Percentiles rank a stretch among this genome's conserved stretches.
phyloP scores from a whole-genome alignment of 306 rosid species.

The Dalbergia cochinchinensis region DNA sequence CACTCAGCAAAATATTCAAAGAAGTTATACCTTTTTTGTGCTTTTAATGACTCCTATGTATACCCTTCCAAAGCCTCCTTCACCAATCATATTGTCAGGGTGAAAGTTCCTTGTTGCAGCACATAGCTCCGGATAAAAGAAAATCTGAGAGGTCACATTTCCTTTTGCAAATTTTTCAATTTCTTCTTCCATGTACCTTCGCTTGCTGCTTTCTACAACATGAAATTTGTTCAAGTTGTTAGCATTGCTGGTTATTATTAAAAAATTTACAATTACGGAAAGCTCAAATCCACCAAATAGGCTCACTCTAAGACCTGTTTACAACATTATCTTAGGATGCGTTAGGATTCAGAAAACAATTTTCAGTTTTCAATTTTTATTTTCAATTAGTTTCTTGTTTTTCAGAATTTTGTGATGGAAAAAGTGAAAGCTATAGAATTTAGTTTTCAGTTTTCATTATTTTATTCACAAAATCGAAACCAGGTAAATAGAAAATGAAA shows the following conservation, averaged over 20 bases:
- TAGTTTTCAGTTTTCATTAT: no score
- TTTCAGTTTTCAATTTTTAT: no score
- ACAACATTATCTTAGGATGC: no score
- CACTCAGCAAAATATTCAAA: constrained; percentile 19
- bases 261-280: not conserved
- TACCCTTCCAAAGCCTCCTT: constrained; percentile 95
- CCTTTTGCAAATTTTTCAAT: constrained; percentile 71
- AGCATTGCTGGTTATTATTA: not conserved
- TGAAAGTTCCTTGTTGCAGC: constrained; percentile 80
- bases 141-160: constrained; percentile 67
- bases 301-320: no score
- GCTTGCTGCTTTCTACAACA: constrained; percentile 38
- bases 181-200: constrained; percentile 57
- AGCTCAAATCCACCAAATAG: no score
- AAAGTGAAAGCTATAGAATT: no score
- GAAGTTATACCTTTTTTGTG: constrained; percentile 62
- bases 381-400: no score
- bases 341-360: no score
- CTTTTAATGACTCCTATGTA: constrained; percentile 69
- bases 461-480: no score
- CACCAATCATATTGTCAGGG: constrained; percentile 71
- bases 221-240: not conserved
- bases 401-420: no score
- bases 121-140: constrained; percentile 68
- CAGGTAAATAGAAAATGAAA: no score